These are phyloP conservation scores for Apophysomyces variabilis DNA, from an alignment of 371 early-diverging fungal genomes.

Conservation along the genomic window DNA sequence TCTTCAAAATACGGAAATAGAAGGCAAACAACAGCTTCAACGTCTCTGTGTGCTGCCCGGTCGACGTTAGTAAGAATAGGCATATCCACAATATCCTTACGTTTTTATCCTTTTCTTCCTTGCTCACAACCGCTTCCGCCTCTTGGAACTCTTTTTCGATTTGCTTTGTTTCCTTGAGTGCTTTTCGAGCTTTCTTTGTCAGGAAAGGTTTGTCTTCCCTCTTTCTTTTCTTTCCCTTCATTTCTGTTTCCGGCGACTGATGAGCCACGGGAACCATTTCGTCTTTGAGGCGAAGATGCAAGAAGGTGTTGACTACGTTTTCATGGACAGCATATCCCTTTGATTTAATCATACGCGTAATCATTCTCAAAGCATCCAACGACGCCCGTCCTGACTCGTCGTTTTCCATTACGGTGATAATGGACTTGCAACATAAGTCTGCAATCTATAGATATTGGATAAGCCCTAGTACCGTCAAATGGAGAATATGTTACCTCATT, in stretches of 20 bases:
- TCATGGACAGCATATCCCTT: conserved; percentile 76
- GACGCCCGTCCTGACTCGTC: conserved; percentile 88
- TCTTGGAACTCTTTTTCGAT: conserved; percentile 83
- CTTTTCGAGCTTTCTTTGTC: conserved; percentile 76
- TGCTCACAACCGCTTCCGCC: conserved; percentile 80
- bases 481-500: conserved; percentile 42
- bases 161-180: conserved; percentile 72
- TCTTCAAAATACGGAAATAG: conserved; percentile 93
- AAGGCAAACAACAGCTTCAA: conserved; percentile 90
- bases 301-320: conserved; percentile 72
- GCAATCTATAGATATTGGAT: conserved; percentile 47
- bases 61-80: not conserved
- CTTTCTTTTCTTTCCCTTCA: conserved; percentile 48
- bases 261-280: conserved; percentile 62
- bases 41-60: conserved; percentile 81
- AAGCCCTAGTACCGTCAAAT: not conserved
- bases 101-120: conserved; percentile 72
- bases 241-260: conserved; percentile 44
- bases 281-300: conserved; percentile 79
- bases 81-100: conserved; percentile 42
- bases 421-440: conserved; percentile 74
- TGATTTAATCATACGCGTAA: conserved; percentile 83
- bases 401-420: conserved; percentile 75
- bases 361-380: conserved; percentile 83
- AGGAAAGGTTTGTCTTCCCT: conserved; percentile 70